phyloP scores from a whole-genome alignment of 139 green algal genomes.

The Chlamydomonas urium region DNA sequence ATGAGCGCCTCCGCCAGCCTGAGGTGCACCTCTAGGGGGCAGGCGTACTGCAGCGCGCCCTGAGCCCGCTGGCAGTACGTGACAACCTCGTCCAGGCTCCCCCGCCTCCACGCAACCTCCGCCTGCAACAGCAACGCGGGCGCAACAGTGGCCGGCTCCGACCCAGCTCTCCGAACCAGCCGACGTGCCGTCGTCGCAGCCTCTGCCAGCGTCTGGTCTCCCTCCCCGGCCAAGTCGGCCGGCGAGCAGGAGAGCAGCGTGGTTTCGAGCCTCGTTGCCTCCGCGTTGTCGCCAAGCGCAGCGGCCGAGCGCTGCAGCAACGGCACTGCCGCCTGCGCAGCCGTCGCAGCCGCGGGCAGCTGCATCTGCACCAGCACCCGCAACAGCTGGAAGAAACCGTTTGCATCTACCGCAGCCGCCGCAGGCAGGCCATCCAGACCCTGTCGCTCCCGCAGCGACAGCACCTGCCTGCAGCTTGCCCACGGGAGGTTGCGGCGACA shows the following conservation, averaged over 20 bases:
- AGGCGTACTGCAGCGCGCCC: neutral
- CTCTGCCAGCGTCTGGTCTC: too few relatives aligned
- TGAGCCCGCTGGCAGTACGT: neutral
- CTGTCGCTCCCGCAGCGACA: neutral
- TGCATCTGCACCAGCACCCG: neutral
- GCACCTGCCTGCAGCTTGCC: neutral
- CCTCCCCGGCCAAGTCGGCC: too few relatives aligned
- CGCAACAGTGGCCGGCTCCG: too few relatives aligned
- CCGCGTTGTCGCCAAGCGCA: too few relatives aligned
- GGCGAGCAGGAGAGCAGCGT: too few relatives aligned
- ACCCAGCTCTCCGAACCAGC: too few relatives aligned
- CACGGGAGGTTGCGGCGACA: conserved; percentile 3
- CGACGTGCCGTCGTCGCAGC: too few relatives aligned
- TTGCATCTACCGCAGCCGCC: neutral
- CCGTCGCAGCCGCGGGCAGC: too few relatives aligned
- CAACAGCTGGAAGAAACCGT: neutral
- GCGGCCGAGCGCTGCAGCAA: too few relatives aligned
- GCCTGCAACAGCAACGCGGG: conserved; percentile 1
- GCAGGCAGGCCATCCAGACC: neutral
- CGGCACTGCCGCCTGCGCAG: too few relatives aligned
- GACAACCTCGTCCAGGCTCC: neutral
- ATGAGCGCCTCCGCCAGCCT: conserved; percentile 6
- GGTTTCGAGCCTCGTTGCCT: too few relatives aligned
- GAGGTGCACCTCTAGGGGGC: conserved; percentile 1
- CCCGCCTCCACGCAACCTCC: neutral